Conservation (phyloP, 192 early-diverging fungal genomes). For the Funneliformis geosporum region DNA sequence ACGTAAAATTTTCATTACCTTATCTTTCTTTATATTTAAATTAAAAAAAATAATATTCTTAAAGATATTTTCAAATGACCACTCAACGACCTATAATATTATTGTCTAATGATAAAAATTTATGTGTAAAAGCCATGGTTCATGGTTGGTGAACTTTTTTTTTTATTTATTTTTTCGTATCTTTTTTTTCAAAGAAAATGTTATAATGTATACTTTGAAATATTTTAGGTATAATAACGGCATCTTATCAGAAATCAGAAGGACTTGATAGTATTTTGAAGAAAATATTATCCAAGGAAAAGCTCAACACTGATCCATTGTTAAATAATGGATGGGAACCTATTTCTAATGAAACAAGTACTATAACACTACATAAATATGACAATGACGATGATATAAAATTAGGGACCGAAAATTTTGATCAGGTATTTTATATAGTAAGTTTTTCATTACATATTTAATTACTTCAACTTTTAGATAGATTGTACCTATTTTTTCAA, state of each 20-base stretch:
- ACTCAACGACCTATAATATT: constrained; percentile 39
- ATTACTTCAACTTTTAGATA: not conserved
- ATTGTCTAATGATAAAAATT: constrained; percentile 60
- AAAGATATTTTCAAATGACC: constrained; percentile 36
- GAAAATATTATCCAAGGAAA: constrained; percentile 3
- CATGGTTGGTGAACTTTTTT: constrained; percentile 35
- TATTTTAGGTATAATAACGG: constrained; percentile 11
- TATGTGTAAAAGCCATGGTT: constrained; percentile 59
- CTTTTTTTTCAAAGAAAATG: not conserved
- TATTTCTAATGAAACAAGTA: not conserved
- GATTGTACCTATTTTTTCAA: not conserved
- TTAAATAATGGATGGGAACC: not conserved
- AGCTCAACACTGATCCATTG: not conserved
- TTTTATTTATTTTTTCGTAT: not conserved
- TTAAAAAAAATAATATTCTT: constrained; percentile 2
- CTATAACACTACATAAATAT: not conserved
- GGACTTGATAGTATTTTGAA: constrained; percentile 23
- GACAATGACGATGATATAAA: not conserved
- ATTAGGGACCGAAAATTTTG: not conserved
- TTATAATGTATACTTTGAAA: not conserved
- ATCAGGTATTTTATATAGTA: not conserved
- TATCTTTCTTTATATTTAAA: not conserved
- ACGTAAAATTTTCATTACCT: not conserved
- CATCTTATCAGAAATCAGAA: constrained; percentile 5
- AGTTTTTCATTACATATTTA: not conserved